Base-by-base conservation (phyloP, 257 asterid genomes). In the Thymus mandschuricus region DNA sequence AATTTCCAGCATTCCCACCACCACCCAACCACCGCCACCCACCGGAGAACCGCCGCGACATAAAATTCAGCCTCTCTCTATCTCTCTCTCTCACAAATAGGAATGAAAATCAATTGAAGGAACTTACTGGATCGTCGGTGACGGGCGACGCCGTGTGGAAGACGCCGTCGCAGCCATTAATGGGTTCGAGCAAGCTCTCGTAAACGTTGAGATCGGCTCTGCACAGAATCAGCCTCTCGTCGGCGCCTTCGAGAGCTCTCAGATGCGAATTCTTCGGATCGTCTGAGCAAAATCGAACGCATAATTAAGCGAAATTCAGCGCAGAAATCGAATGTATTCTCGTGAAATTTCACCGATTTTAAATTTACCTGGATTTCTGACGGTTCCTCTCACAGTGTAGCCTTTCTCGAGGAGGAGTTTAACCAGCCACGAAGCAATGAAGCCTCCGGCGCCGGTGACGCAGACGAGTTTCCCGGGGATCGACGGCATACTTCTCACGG, bases 401-500 rank as follows among this genome's bases (percentile, higher is more conserved):
- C 97, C 99, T 71, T 80, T 88, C 58, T 89, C 95, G n/a, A 94
- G 89, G 46, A 91, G 95, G 6, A 80, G 78, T 62, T 91, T 94
- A n/a, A 94, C 99, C 8, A 94, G 81, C 99, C 99, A 94, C 6
- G 99, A 94, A 71, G 99, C 99, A 50, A 94, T 88, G 95, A 74
- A 94, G 1, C 99, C 99, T 6, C 95, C 99, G 80, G 97, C 97
- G 74, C 99, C 99, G 78, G 99, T 94, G 75, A 94, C 96, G 73
- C 99, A 94, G 34, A 91, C 97, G 40, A 84, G 79, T 43, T 86
- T 85, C 45, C 93, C 95, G 58, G 88, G 73, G 55, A 67, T 82
- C 3, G 88, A 72, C 68, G 90, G 97, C 98, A 92, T 92, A 65
- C 58, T 65, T 71, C 5, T 6, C 6, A 38, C 6, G 49, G 49